These are phyloP conservation scores for Trichomonas vaginalis DNA, from an alignment of 208 protist genomes.

Conservation along the genomic window DNA sequence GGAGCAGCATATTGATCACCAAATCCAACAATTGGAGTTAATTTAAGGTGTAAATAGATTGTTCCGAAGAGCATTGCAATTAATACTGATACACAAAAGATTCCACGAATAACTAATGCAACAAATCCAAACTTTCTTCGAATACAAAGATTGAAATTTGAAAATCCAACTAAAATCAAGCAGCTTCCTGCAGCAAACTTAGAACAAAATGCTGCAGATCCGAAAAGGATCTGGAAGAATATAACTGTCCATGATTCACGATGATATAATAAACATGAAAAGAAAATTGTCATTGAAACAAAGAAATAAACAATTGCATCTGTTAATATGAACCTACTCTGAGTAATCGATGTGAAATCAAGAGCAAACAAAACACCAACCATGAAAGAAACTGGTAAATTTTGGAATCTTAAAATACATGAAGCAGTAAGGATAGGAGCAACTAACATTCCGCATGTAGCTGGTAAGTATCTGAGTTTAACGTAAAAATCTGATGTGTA, in stretches of 20 bases:
- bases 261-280: neutral
- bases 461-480: neutral
- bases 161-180: neutral
- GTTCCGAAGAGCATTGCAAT: neutral
- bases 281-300: neutral
- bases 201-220: neutral
- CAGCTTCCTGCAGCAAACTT: neutral
- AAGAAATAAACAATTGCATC: neutral
- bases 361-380: neutral
- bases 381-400: neutral
- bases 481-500: neutral
- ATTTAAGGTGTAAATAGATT: neutral
- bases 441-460: neutral
- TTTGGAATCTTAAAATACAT: neutral
- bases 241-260: neutral
- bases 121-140: neutral
- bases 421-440: neutral
- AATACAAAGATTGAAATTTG: neutral
- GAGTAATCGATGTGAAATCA: neutral
- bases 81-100: neutral
- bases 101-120: neutral
- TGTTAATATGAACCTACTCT: neutral
- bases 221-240: neutral
- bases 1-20: neutral
- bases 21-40: neutral